Evolutionary conservation across 805 yeast genomes (phyloP).

Genomic region (Clavispora phyllophila): DNA sequence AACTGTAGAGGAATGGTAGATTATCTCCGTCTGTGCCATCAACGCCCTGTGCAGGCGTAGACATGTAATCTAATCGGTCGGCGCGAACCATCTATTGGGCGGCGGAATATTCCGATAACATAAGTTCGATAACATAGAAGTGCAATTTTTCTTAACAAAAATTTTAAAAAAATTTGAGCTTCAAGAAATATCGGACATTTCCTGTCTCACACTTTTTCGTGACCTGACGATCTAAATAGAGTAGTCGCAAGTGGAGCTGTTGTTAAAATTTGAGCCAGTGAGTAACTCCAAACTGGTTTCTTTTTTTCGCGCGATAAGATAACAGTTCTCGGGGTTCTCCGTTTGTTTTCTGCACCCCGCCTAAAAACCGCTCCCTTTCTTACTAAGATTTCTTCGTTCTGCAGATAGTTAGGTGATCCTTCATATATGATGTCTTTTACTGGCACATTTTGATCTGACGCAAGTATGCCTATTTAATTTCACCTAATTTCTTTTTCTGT

Average conservation of each 20-base stretch:
- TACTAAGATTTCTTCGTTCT: background rate
- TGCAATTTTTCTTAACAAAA: background rate
- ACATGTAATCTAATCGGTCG: background rate
- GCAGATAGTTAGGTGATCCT: background rate
- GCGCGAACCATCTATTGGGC: conserved; percentile 4
- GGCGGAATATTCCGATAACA: background rate
- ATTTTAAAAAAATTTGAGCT: too few species aligned
- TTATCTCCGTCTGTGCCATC: background rate
- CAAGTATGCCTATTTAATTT: background rate
- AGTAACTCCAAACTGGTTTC: too few species aligned
- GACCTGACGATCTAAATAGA: too few species aligned
- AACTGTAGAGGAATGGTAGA: background rate
- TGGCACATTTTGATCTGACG: background rate
- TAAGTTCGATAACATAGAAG: background rate
- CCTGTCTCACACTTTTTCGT: too few species aligned
- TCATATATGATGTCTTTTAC: background rate
- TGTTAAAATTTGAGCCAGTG: too few species aligned
- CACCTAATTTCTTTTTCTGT: background rate
- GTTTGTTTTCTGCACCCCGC: too few species aligned
- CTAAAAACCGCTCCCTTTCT: too few species aligned
- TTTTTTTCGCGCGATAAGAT: too few species aligned
- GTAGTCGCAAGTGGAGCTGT: too few species aligned
- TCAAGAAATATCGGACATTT: too few species aligned
- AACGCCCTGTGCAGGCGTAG: background rate
- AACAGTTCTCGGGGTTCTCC: too few species aligned